Evolutionary conservation across 1,284 basidiomycete genomes (phyloP).

Genomic region (Microbotryum scabiosae): DNA sequence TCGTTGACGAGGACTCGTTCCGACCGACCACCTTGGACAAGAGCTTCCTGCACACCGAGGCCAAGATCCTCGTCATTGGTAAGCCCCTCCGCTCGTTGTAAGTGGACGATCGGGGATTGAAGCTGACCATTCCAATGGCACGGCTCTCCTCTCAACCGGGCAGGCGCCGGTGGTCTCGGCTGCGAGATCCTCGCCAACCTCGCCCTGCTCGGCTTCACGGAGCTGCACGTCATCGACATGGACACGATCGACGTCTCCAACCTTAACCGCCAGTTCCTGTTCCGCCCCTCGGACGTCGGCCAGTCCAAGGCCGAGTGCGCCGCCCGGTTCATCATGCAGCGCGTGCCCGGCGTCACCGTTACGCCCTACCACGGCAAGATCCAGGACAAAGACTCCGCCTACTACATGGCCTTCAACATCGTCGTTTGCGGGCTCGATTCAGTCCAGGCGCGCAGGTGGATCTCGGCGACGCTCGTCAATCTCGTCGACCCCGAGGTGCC

Average conservation of each 20-base stretch:
- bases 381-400: slow-evolving; percentile 93
- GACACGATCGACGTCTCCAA: slow-evolving; percentile 99
- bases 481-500: slow-evolving; percentile 84
- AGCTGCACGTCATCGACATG: slow-evolving; percentile 99
- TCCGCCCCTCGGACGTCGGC: slow-evolving; percentile 86
- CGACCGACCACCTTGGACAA: slow-evolving; percentile 6
- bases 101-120: no score
- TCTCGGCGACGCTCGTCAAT: slow-evolving; percentile 93
- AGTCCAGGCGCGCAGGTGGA: slow-evolving; percentile 93
- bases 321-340: slow-evolving; percentile 88
- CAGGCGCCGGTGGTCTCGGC: slow-evolving; percentile 77
- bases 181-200: slow-evolving; percentile 93
- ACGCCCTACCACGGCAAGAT: slow-evolving; percentile 96
- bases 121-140: no score
- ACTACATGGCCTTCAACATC: slow-evolving; percentile 93
- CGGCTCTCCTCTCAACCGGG: no score
- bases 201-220: slow-evolving; percentile 86
- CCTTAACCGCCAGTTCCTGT: slow-evolving; percentile 95
- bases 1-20: slow-evolving; percentile 24
- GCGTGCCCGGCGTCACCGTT: slow-evolving; percentile 86
- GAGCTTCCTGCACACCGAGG: slow-evolving; percentile 64
- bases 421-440: slow-evolving; percentile 98
- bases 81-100: no score
- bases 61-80: slow-evolving; percentile 90
- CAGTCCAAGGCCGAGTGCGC: slow-evolving; percentile 88